Base-by-base conservation (phyloP, 2,329 filamentous ascomycete genomes). In the Diplodia intermedia region DNA sequence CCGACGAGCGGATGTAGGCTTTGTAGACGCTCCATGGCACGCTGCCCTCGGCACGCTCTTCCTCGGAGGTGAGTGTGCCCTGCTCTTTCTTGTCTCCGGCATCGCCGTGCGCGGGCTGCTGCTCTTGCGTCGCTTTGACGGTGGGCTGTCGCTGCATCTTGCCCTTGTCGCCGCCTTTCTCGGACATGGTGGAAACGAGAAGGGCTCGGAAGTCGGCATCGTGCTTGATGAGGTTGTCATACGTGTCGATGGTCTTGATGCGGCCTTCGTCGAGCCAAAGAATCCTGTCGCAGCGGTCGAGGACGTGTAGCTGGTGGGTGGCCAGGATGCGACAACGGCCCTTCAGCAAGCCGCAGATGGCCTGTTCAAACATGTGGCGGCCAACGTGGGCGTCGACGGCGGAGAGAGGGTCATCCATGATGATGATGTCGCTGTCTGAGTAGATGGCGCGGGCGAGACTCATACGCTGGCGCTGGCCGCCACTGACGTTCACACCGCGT, bases 271-370 rank as follows among this genome's bases (percentile, higher is more conserved):
- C 91, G 88, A 99, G 94, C 88, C 93, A 94, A 56, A 98, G 89
- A 71, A 98, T 94, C 36, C 94, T 87, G 76, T 98, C 94, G 74
- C 93, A 97, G 40, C 93, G 90, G 75, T 87, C 93, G 5, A 98
- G 86, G 6, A 98, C 94, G 83, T 96, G 95, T 14, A 98, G 87
- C 78, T 98, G 94, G 79, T 99, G 95, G 0, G 95, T 99, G 0
- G 94, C 95, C 36, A 99, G 84, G 38, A 98, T 91, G 23, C 95
- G 87, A 75, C 93, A 95, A 79, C 97, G 97, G 79, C 94, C 87
- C 73, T 91, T 92, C 65, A 98, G 84, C 9, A 98, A 84, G 9
- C 94, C 94, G 68, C 93, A 89, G 66, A 99, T 97, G 50, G 94
- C 94, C 69, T 97, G 90, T 78, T 98, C 94, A 81, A 98, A 97